Evolutionary conservation across 345 rosid species (phyloP).

Genomic region (Bruguiera gymnorhiza): DNA sequence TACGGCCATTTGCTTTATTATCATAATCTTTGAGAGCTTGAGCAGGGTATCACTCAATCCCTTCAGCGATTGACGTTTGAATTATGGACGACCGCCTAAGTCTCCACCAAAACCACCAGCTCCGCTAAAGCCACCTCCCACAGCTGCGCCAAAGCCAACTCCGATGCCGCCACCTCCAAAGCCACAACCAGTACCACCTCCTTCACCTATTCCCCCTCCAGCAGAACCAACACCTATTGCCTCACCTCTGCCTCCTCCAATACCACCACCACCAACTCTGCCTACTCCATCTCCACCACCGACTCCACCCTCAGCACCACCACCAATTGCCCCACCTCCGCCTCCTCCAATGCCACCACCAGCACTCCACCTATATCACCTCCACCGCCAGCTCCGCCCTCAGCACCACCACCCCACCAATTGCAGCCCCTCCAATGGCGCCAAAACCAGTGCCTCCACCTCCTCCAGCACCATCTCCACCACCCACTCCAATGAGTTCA

Average conservation of each 20-base stretch:
- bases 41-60: no score
- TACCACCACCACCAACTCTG: background rate
- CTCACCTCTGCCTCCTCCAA: background rate
- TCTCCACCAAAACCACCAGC: no score
- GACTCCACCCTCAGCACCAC: background rate
- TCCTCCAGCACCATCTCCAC: background rate
- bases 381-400: background rate
- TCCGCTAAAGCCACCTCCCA: background rate
- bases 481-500: background rate
- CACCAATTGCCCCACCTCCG: background rate
- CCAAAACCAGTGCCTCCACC: background rate
- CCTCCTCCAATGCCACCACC: background rate
- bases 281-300: background rate
- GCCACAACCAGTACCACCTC: background rate
- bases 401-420: no score
- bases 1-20: background rate
- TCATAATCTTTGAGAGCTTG: background rate
- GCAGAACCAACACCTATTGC: no score
- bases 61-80: no score
- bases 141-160: background rate
- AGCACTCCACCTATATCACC: background rate
- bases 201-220: background rate
- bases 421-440: background rate
- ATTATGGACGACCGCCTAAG: no score
- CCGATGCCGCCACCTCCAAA: no score